Conservation (phyloP, 495 filamentous ascomycete genomes). For the Saxophila tyrrhenica region DNA sequence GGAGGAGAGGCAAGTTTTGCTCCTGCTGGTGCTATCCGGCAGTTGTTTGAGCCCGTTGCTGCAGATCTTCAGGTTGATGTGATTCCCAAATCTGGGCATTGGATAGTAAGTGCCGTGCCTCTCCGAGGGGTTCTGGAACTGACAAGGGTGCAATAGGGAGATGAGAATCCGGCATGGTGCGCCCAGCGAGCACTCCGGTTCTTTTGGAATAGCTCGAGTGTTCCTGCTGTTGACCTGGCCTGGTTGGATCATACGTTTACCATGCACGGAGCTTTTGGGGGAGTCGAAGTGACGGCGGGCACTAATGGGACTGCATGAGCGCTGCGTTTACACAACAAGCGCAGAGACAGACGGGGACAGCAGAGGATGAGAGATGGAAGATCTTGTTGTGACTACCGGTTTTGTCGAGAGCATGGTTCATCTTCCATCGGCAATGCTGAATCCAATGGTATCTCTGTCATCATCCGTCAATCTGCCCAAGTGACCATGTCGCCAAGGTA, state of each 20-base stretch:
- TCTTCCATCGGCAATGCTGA: too few relatives aligned
- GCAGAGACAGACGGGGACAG: too few relatives aligned
- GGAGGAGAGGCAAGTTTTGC: background rate
- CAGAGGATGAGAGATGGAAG: too few relatives aligned
- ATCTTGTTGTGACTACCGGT: too few relatives aligned
- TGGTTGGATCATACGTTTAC: slow-evolving; percentile 4
- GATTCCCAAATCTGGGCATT: background rate
- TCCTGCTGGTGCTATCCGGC: background rate
- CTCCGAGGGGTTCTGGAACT: background rate
- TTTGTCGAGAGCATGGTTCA: too few relatives aligned
- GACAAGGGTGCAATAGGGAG: background rate
- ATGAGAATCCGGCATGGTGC: background rate
- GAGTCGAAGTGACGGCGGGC: too few relatives aligned
- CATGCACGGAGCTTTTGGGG: too few relatives aligned
- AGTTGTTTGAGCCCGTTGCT: background rate
- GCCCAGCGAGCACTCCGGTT: background rate
- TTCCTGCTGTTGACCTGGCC: slow-evolving; percentile 1
- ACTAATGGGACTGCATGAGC: too few relatives aligned
- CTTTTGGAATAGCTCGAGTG: background rate
- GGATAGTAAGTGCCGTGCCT: background rate
- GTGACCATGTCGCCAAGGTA: too few relatives aligned
- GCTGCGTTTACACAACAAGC: too few relatives aligned
- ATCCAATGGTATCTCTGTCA: too few relatives aligned
- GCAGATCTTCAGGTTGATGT: background rate
- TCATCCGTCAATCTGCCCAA: too few relatives aligned